phyloP scores from a whole-genome alignment of 108 stramenopile genomes.

The Craspedostauros australis region DNA sequence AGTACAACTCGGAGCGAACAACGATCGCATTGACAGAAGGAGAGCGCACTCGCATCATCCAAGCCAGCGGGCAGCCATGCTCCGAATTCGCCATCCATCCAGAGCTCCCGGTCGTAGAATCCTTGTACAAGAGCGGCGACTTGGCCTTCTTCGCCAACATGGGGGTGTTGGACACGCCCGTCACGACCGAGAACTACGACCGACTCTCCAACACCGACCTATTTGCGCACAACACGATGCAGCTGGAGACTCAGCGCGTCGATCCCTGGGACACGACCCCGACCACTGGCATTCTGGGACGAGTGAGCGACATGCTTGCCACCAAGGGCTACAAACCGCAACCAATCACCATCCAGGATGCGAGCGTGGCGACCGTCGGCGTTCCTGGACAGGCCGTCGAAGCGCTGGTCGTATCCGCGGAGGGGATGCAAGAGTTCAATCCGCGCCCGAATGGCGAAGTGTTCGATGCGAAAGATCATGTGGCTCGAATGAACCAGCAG shows the following conservation, averaged over 20 bases:
- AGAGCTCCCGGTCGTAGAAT: conserved; percentile 8
- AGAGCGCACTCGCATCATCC: conserved; percentile 9
- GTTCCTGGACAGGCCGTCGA: conserved; percentile 14
- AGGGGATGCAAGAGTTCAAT: conserved; percentile 29
- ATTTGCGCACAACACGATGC: conserved; percentile 37
- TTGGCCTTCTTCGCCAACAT: conserved; percentile 39
- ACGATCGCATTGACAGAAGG: conserved; percentile 12
- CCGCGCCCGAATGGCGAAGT: conserved; percentile 2
- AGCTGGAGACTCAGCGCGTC: conserved; percentile 19
- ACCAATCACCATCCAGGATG: conserved; percentile 21
- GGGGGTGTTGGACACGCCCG: conserved; percentile 25
- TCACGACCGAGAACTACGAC: no score
- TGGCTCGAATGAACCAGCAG: conserved; percentile 29
- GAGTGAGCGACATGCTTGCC: conserved; percentile 20
- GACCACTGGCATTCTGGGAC: conserved; percentile 28
- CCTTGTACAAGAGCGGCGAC: conserved; percentile 34
- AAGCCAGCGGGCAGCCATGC: conserved; percentile 32
- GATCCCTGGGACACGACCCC: conserved; percentile 12
- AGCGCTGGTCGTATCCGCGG: no score
- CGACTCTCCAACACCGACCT: no score
- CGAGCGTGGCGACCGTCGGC: no score
- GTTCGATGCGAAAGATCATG: conserved; percentile 21
- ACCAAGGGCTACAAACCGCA: conserved; percentile 7
- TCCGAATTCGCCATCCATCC: conserved; percentile 38
- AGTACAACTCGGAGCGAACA: conserved; percentile 29